Evolutionary conservation across 1,284 basidiomycete genomes (phyloP), one percentile per base, ranked within the genome.

Genomic region (Gymnopus androsaceus): DNA sequence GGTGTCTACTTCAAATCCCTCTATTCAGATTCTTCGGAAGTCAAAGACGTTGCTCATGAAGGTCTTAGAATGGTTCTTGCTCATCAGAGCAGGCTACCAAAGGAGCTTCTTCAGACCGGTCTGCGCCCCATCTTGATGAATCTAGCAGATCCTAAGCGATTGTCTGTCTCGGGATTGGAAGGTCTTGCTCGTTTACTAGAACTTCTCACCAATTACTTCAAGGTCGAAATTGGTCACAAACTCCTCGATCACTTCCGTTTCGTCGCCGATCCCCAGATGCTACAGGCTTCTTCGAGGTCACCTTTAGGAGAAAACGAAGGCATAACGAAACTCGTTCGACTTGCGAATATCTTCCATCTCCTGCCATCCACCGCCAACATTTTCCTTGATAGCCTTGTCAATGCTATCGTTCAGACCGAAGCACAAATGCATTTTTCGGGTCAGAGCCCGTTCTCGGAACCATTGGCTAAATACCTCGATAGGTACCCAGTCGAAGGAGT

Each of bases 151-250:
- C 92, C 95, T 38, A 95, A 95, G 68, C 87, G 94, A 28, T 80
- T 99, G 28, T 96, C 94, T 3, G 91, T 98, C n/a, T 85, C 93
- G 5, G 95, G 96, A 17, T 76, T 99, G 46, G 94, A 98, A 69
- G 97, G 98, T 4, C 78, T 99, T 23, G 96, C 97, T 12, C 87
- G 95, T n/a, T 82, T 99, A 57, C 77, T 99, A 49, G 94, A 98
- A 71, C 81, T 99, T 6, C 75, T 99, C 55, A 98, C 95, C 46
- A 98, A 97, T 70, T 99, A 99, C 75, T 99, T 99, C 87, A 99
- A 99, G 72, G 96, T 99, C 41, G 97, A 99, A 75, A 99, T 99
- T 63, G 98, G 97, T 8, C 87, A 93, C 71, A 99, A 99, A 75
- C 83, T 99, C 7, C 80, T 99, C 15, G 95, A 98, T 66, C 97